Evolutionary conservation across 805 yeast species (phyloP).

Genomic region (Pichia ethanolica): DNA sequence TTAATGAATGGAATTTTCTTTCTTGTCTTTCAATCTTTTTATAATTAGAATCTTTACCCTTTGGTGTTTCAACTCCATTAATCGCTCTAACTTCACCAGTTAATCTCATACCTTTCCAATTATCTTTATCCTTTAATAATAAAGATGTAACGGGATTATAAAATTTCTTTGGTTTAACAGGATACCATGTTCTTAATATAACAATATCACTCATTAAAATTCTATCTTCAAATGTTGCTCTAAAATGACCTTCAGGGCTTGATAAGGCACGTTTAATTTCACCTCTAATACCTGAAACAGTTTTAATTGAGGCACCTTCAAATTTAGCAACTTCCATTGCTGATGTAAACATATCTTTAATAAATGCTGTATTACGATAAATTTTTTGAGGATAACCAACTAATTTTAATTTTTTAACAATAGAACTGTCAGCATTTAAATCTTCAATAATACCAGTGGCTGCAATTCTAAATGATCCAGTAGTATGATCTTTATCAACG

Average conservation of each 20-base stretch:
- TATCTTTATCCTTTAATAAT: slow-evolving; percentile 63
- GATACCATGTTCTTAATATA: slow-evolving; percentile 93
- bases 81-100: slow-evolving; percentile 92
- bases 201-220: slow-evolving; percentile 84
- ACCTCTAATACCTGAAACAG: slow-evolving; percentile 96
- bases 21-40: slow-evolving; percentile 75
- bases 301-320: slow-evolving; percentile 95
- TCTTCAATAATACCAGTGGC: slow-evolving; percentile 97
- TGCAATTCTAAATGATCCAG: slow-evolving; percentile 87
- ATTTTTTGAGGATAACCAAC: slow-evolving; percentile 94
- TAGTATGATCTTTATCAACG: slow-evolving; percentile 75
- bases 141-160: slow-evolving; percentile 95
- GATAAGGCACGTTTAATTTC: slow-evolving; percentile 92
- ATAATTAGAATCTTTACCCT: slow-evolving; percentile 41
- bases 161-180: slow-evolving; percentile 81
- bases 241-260: slow-evolving; percentile 89
- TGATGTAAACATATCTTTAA: slow-evolving; percentile 91
- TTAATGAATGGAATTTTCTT: slow-evolving; percentile 79
- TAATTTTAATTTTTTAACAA: slow-evolving; percentile 89
- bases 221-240: slow-evolving; percentile 97
- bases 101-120: slow-evolving; percentile 95
- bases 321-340: slow-evolving; percentile 93
- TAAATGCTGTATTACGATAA: slow-evolving; percentile 92
- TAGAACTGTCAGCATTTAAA: slow-evolving; percentile 81
- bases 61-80: slow-evolving; percentile 51